Evolutionary conservation across 441 rosid species (phyloP), one percentile per base, ranked within the genome.

Genomic region (Macaranga tanarius): DNA sequence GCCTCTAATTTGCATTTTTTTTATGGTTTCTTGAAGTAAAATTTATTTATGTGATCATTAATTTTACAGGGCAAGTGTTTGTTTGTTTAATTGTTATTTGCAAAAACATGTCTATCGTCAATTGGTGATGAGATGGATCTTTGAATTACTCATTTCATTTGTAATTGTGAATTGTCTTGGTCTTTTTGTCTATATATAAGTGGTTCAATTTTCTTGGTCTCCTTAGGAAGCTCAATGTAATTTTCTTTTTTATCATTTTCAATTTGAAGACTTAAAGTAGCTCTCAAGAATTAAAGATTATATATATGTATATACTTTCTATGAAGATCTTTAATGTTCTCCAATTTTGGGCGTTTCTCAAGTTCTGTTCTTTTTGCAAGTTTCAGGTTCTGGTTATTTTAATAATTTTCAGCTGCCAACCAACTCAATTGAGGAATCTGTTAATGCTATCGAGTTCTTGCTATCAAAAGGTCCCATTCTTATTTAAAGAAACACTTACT

Each of bases 141-240:
- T 79, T 77, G 83, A 81, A 80, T 40, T 8, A 59, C 79, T 80
- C 81, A 19, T 59, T 11, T 40, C 48, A 17, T 31, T 9, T 2
- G n/a, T n/a, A n/a, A 1, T 52, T 57, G 1, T 62, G 15, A 60
- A 26, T 75, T 54, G 44, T 73, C 71, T 69, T 22, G 65, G 83
- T 76, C 79, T 66, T n/a, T n/a, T 50, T 28, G 62, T 67, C 75
- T 50, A 72, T 56, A 45, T 51, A n/a, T n/a, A n/a, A n/a, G n/a
- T n/a, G n/a, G n/a, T n/a, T n/a, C n/a, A n/a, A n/a, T n/a, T n/a
- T n/a, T n/a, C n/a, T n/a, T n/a, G n/a, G n/a, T n/a, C n/a, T n/a
- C n/a, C n/a, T n/a, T n/a, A n/a, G n/a, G n/a, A 79, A 68, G 65
- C 77, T 77, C 77, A 0, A 56, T 47, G 0, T 23, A 76, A 15